Conservation (phyloP, 495 filamentous ascomycete genomes). For the Hyaloscypha bicolor region DNA sequence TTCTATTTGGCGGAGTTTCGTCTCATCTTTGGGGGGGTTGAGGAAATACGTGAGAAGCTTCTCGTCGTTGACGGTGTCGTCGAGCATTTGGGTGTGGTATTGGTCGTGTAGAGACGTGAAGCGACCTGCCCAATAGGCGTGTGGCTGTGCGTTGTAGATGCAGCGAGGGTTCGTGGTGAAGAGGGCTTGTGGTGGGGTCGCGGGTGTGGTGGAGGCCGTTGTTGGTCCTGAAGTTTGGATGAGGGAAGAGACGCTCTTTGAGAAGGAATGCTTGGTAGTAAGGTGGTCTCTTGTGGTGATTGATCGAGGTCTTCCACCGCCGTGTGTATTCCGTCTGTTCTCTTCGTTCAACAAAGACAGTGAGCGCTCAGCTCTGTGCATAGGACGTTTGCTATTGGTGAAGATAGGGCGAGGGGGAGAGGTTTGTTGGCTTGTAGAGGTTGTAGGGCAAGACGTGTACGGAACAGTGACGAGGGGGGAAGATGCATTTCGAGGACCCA, state of each 20-base stretch:
- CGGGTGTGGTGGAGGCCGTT: background rate
- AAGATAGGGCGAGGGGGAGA: background rate
- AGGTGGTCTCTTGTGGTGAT: background rate
- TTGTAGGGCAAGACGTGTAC: background rate
- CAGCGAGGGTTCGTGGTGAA: background rate
- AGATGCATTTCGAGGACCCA: background rate
- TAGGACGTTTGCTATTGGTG: background rate
- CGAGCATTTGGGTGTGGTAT: background rate
- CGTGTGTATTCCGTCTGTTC: background rate
- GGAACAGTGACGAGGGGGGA: background rate
- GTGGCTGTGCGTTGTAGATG: background rate
- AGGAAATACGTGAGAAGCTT: too few relatives aligned
- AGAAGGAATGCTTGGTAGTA: background rate
- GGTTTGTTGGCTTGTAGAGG: background rate
- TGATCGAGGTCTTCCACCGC: background rate
- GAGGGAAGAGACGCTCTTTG: background rate
- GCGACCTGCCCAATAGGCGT: conserved; percentile 2
- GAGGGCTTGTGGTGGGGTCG: background rate
- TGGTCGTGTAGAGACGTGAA: background rate
- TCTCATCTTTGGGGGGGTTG: too few relatives aligned
- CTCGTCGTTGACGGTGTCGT: background rate
- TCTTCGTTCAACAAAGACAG: background rate
- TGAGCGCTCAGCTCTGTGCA: background rate
- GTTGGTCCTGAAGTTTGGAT: background rate
- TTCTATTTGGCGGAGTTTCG: too few relatives aligned